A percentile compares a stretch with the other conserved stretches of the same genome.
Conservation (phyloP, 176 grass and related monocot genomes). For the Oryza brachyantha region DNA sequence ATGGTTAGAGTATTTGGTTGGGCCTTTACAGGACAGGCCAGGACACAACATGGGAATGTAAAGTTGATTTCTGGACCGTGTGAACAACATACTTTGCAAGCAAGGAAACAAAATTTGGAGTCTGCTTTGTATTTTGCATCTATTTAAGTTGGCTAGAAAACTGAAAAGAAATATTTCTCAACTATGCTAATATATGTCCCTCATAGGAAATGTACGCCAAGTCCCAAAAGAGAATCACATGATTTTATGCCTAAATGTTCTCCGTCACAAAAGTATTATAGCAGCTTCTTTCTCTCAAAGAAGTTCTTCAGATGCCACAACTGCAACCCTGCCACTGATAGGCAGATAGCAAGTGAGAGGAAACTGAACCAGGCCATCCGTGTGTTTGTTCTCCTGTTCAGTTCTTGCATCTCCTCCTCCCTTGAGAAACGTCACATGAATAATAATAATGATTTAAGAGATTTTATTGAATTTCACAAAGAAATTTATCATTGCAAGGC, state of each 20-base stretch:
- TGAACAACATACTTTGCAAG: not conserved
- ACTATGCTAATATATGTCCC: slow-evolving; percentile 2
- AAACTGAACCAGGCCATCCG: slow-evolving; percentile 76
- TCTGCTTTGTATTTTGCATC: not conserved
- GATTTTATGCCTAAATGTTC: not conserved
- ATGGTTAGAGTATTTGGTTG: not conserved
- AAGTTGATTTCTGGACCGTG: not conserved
- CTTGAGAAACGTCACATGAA: slow-evolving; percentile 29
- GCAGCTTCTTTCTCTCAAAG: slow-evolving; percentile 79
- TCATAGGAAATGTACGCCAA: not conserved
- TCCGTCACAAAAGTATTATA: slow-evolving; percentile 25
- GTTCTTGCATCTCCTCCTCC: slow-evolving; percentile 80
- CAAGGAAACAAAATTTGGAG: not conserved
- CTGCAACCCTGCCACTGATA: slow-evolving; percentile 70
- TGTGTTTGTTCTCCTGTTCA: slow-evolving; percentile 75
- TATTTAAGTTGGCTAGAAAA: not conserved
- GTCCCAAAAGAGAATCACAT: not conserved
- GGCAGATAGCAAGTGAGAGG: slow-evolving; percentile 60
- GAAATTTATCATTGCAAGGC: not conserved
- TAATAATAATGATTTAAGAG: not conserved
- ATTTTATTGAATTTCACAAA: not conserved
- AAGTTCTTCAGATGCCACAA: slow-evolving; percentile 80
- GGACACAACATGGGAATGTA: not conserved
- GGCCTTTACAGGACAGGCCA: not conserved
- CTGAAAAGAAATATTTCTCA: slow-evolving; percentile 2